Evolutionary conservation across 345 rosid genomes (phyloP), one percentile per base, ranked within the genome.

Genomic region (Eucalyptus curtisii): DNA sequence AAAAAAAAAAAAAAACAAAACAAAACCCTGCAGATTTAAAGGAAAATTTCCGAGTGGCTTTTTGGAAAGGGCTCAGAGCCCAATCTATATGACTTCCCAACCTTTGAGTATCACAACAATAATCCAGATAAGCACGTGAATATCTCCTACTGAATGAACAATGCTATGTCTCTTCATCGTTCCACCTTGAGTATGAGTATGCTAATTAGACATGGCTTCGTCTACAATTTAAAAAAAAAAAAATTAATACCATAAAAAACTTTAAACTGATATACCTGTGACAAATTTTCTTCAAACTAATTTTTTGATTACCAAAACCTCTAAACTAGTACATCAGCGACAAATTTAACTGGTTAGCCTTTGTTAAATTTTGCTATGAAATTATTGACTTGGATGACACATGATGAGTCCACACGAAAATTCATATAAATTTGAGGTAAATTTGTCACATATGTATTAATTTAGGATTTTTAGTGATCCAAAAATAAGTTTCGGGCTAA

Each of bases 301-400:
- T 7, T 16, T 50, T 48, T 50, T 15, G 3, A 17, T 17, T 16
- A 50, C 0, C 19, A 49, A 49, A 52, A 17, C 1, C 57, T 3
- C 24, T 52, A 52, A 52, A 49, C 0, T 49, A 6, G 19, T 49
- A 49, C 7, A 49, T 3, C 0, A 2, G 1, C 0, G 0, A 49
- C 0, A 49, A 49, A 49, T 49, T 49, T 49, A 5, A 49, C 19
- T 49, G 0, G 49, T 47, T 49, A 49, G 8, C 52, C 20, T 16
- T 1, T 49, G 0, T 49, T 49, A 49, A 6, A 16, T 49, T 15
- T 49, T 49, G 14, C 1, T 16, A 2, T 49, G 1, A 6, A 49
- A 15, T 15, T 15, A 49, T 49, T 49, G 52, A 49, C 1, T 49
- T 49, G 3, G 0, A 49, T 49, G 3, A 49, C 52, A 49, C 2